Evolutionary conservation across 331 rosid species (phyloP).

Genomic region (Malus hybrid): DNA sequence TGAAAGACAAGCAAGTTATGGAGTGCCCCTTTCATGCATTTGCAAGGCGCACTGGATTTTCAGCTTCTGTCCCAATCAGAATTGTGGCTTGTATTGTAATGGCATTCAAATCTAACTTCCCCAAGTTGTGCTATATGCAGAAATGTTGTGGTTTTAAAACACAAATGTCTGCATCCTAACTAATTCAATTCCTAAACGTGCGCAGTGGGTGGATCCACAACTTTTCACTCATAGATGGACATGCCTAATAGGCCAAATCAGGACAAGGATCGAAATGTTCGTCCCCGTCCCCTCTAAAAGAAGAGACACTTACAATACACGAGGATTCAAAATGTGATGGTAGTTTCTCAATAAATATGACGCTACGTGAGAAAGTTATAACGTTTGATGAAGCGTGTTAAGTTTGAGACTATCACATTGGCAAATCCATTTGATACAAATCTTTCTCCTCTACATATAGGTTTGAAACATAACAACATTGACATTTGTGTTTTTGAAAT

Average conservation of each 20-base stretch:
- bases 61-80: neutral
- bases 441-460: too few relatives aligned
- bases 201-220: slow-evolving; percentile 19
- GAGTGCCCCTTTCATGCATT: neutral
- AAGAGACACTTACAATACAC: too few relatives aligned
- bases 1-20: neutral
- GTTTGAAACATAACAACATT: too few relatives aligned
- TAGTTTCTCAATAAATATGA: too few relatives aligned
- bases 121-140: neutral
- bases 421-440: too few relatives aligned
- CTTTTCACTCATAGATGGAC: slow-evolving; percentile 15
- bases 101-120: neutral
- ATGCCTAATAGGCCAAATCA: neutral
- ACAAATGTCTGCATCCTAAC: slow-evolving; percentile 2
- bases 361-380: too few relatives aligned
- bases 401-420: too few relatives aligned
- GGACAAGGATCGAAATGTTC: neutral
- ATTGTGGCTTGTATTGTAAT: neutral
- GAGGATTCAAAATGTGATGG: too few relatives aligned
- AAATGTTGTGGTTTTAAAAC: neutral
- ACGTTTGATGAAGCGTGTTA: too few relatives aligned
- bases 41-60: neutral
- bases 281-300: too few relatives aligned
- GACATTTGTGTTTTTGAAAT: too few relatives aligned
- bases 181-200: slow-evolving; percentile 30